Evolutionary conservation across 1,284 basidiomycete species (phyloP), one percentile per base, ranked within the genome.

Genomic region (Apiotrichum brassicae): DNA sequence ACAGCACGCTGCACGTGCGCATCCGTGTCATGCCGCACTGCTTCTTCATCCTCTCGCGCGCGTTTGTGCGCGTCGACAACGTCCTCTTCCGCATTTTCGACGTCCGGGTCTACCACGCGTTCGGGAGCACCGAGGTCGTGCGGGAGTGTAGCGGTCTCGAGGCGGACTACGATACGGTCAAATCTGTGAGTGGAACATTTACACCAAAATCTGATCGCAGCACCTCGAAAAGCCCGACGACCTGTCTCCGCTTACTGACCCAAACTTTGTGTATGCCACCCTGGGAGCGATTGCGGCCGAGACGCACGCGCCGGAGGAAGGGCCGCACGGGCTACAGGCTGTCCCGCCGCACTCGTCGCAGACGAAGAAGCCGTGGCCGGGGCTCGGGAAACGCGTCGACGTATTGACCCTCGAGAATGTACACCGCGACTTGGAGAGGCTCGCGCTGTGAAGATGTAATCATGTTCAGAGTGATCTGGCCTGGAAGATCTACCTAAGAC

Each of bases 21-120:
- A 87, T 95, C 49, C 84, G 95, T 49, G 92, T 98, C 40, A 98
- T 98, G 93, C 92, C 94, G 0, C 85, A 84, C n/a, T 94, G 86
- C 43, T 79, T 97, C 59, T 94, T 97, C 71, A 82, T 97, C 55
- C 81, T 99, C 9, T 80, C 84, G 1, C 81, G 95, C 7, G 90
- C 97, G 70, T 91, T 88, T n/a, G 77, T 99, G 5, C 82, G 95
- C 19, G 92, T 99, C 41, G 95, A 99, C 70, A 82, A 87, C 49
- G 95, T 99, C 36, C 80, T 97, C 35, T 98, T 98, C 75, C 80
- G 95, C 35, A 81, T 84, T 33, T 85, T 82, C 61, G 95, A 99
- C 63, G 93, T 92, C 0, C 79, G 95, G 34, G 76, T 97, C 55
- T 99, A 89, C 64, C 87, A 93, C 66, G 83, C 85, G 1, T 92